These are phyloP conservation scores for Stephanodiscus triporus DNA, from an alignment of 108 stramenopile genomes.

Conservation along the genomic window DNA sequence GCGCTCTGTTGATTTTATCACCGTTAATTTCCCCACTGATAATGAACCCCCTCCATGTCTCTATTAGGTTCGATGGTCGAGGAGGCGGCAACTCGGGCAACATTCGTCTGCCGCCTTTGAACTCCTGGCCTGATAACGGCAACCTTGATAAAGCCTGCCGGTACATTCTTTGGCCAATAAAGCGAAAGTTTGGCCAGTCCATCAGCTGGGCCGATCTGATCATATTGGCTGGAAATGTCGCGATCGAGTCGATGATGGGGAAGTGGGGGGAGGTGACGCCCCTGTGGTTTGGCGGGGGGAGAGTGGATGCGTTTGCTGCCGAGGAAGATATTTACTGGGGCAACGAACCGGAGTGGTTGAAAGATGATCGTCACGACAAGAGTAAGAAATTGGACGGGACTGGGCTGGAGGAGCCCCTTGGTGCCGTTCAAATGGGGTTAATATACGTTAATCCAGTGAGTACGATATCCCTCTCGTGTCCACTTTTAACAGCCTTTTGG, in stretches of 20 bases:
- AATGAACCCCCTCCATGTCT: neutral
- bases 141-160: slow-evolving; percentile 77
- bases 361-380: slow-evolving; percentile 53
- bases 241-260: slow-evolving; percentile 69
- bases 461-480: neutral
- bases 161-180: slow-evolving; percentile 73
- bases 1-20: neutral
- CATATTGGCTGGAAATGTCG: slow-evolving; percentile 82
- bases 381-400: slow-evolving; percentile 14
- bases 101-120: slow-evolving; percentile 71
- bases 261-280: slow-evolving; percentile 54
- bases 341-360: slow-evolving; percentile 66
- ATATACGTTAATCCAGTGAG: slow-evolving; percentile 81
- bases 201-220: slow-evolving; percentile 82
- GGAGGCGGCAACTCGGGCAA: slow-evolving; percentile 71
- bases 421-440: slow-evolving; percentile 78
- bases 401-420: slow-evolving; percentile 67
- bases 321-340: slow-evolving; percentile 84
- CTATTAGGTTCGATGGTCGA: slow-evolving; percentile 63
- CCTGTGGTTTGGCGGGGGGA: slow-evolving; percentile 71
- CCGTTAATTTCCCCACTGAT: neutral
- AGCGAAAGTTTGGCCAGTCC: slow-evolving; percentile 68
- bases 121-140: slow-evolving; percentile 85
- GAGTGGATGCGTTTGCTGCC: slow-evolving; percentile 67
- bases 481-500: neutral